Base-by-base conservation (phyloP, 208 protist species). In the Crithidia brevicula region DNA sequence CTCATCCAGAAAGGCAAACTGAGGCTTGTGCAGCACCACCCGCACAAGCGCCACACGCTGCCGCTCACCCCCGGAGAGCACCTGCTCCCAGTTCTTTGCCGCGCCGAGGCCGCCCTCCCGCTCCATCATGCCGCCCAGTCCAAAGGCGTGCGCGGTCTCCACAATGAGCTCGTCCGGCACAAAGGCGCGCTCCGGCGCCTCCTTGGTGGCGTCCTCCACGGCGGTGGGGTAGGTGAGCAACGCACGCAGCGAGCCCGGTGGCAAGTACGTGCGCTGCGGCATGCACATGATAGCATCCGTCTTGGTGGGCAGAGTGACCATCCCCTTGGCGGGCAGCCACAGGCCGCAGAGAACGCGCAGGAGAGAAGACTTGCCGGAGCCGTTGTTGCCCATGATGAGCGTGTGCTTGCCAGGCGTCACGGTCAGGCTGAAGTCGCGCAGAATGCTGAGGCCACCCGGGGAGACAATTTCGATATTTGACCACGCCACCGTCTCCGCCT, bases 1-100 rank as follows among this genome's bases (percentile, higher is more conserved):
- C 57, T 98, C 94, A 66, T 98, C 94, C 13, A 98, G 77, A 53
- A 97, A 81, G 3, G 83, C 91, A 72, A 97, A 98, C 13, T 68
- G 54, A 0, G 94, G 89, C 6, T 69, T 67, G 58, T 97, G 92
- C 30, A 83, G 71, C n/a, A 96, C 47, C 7, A 96, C 80, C 5
- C 92, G 83, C 28, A 93, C 82, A 18, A 98, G 57, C 15, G 85
- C 89, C 31, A 98, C 71, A 16, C 94, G 84, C 75, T 98, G 94
- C 38, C 84, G 71, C 67, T 98, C 94, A 18, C 94, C 94, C 36
- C 92, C 90, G 1, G 94, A 98, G 23, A 98, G 79, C 13, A 96
- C 81, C 47, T 94, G 79, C 22, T 89, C 65, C 91, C 94, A 98
- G 61, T 91, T 81, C 58, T 92, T 72, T 46, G 72, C 64, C 8